phyloP scores from a whole-genome alignment of 805 yeast species.

The Torulaspora quercuum region DNA sequence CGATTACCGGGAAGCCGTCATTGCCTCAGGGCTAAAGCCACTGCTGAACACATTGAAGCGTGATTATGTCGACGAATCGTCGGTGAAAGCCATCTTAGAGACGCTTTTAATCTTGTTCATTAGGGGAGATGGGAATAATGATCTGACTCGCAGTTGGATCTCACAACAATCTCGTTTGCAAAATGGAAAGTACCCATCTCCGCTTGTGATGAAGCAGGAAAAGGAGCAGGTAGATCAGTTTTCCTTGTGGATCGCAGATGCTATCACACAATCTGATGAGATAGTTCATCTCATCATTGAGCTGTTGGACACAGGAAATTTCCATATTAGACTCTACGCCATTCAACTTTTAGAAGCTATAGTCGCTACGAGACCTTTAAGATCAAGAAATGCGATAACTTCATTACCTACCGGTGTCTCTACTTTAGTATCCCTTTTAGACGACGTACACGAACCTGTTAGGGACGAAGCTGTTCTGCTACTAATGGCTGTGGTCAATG shows the following conservation, averaged over 20 bases:
- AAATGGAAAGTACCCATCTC: conserved; percentile 78
- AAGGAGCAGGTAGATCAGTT: conserved; percentile 66
- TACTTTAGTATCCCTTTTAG: conserved; percentile 58
- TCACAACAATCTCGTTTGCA: conserved; percentile 69
- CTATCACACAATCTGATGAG: conserved; percentile 59
- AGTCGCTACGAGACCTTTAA: conserved; percentile 66
- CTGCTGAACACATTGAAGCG: conserved; percentile 60
- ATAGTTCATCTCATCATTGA: conserved; percentile 44
- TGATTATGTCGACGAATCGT: conserved; percentile 66
- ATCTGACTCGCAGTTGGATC: conserved; percentile 65
- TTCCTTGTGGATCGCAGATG: conserved; percentile 94
- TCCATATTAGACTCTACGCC: conserved; percentile 75
- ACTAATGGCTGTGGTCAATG: conserved; percentile 76
- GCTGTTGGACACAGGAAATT: conserved; percentile 57
- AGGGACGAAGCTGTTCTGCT: conserved; percentile 83
- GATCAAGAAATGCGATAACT: conserved; percentile 71
- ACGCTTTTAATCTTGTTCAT: conserved; percentile 79
- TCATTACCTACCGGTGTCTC: conserved; percentile 78
- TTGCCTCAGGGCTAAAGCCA: conserved; percentile 79
- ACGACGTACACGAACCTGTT: conserved; percentile 74
- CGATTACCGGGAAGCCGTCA: conserved; percentile 84
- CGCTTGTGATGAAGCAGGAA: conserved; percentile 53
- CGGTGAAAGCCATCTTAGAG: conserved; percentile 77
- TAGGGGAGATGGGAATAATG: conserved; percentile 60
- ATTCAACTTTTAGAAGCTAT: conserved; percentile 82